Percentiles rank a stretch among this genome's conserved stretches.
Conservation (phyloP, 129 eudicot species). For the Mikania micrantha region DNA sequence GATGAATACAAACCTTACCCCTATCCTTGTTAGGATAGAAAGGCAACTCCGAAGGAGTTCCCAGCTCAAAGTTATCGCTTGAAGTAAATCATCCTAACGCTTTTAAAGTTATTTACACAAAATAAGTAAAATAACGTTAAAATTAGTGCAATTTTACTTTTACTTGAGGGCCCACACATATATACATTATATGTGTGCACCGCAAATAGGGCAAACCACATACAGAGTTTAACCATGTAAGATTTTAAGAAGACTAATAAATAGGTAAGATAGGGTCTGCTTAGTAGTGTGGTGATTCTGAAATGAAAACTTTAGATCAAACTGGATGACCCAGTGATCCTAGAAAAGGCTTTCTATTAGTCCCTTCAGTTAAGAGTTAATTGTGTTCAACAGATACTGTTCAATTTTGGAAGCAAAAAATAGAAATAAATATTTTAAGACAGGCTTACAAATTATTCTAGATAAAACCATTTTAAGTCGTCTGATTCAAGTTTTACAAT, state of each 20-base stretch:
- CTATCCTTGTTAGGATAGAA: too few species aligned
- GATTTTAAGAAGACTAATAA: neutral
- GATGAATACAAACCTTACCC: too few species aligned
- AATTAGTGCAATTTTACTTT: too few species aligned
- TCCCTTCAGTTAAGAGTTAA: neutral
- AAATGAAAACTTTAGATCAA: neutral
- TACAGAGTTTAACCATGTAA: neutral
- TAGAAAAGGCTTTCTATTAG: neutral
- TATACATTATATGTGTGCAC: too few species aligned
- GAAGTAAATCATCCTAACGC: too few species aligned
- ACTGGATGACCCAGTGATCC: neutral
- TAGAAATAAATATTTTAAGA: neutral
- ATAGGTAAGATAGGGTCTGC: neutral
- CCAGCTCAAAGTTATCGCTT: too few species aligned
- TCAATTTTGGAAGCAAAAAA: neutral
- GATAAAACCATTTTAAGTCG: neutral
- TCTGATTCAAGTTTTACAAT: neutral
- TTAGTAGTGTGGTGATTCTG: neutral
- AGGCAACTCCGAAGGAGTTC: too few species aligned
- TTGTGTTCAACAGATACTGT: neutral
- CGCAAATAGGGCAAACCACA: too few species aligned
- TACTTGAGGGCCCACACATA: too few species aligned
- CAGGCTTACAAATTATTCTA: neutral
- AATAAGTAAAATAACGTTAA: too few species aligned
- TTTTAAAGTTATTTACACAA: too few species aligned